Conservation (phyloP, 2,329 filamentous ascomycete species). For the Leptographium radiaticola region DNA sequence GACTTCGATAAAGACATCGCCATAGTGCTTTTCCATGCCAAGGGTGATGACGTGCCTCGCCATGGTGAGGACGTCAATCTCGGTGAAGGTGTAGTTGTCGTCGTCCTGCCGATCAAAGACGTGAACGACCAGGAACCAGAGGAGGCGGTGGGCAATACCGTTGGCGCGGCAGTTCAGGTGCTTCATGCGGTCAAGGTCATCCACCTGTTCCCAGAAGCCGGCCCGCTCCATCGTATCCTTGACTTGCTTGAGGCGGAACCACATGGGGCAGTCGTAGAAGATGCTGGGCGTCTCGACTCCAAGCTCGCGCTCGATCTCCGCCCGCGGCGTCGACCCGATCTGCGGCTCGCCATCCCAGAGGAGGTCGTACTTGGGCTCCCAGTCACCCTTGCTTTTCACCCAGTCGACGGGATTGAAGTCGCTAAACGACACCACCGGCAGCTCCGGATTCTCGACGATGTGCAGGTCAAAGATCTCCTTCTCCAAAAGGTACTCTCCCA, state of each 20-base stretch:
- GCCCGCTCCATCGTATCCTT: background rate
- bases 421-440: background rate
- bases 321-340: background rate
- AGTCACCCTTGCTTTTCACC: background rate
- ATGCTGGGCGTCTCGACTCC: background rate
- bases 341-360: background rate
- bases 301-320: background rate
- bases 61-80: background rate
- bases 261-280: background rate
- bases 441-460: background rate
- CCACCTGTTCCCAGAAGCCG: background rate
- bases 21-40: background rate
- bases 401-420: background rate
- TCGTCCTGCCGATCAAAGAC: background rate
- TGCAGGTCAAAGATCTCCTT: background rate
- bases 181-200: background rate
- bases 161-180: background rate
- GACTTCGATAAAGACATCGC: background rate
- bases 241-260: background rate
- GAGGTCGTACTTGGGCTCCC: background rate
- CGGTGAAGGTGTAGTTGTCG: background rate
- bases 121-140: background rate
- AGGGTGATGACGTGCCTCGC: background rate
- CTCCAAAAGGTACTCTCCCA: background rate
- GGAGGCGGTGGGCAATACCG: background rate